A percentile compares a stretch with the other conserved stretches of the same genome.
Conservation (phyloP, 2,329 filamentous ascomycete species). For the Lasiodiplodia hormozganensis region DNA sequence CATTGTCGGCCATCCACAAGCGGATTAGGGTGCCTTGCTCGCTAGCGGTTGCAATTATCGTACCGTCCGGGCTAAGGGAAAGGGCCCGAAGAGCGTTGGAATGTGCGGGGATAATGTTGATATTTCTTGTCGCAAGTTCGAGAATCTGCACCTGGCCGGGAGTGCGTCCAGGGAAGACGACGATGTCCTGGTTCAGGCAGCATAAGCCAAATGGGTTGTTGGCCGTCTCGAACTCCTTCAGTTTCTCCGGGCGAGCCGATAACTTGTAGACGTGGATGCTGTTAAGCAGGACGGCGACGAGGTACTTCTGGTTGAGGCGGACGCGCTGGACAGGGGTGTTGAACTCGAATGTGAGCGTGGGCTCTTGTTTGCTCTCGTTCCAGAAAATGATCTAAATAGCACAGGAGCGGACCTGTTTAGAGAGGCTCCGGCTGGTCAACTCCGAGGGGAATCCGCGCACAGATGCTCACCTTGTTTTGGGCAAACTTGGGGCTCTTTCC, state of each 20-base stretch:
- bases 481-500: slow-evolving; percentile 85
- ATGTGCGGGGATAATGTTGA: slow-evolving; percentile 94
- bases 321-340: slow-evolving; percentile 82
- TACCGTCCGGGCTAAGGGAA: slow-evolving; percentile 78
- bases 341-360: slow-evolving; percentile 78
- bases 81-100: slow-evolving; percentile 79
- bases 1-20: slow-evolving; percentile 80
- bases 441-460: slow-evolving; percentile 4
- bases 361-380: slow-evolving; percentile 83
- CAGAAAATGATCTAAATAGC: slow-evolving; percentile 76
- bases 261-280: slow-evolving; percentile 83
- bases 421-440: slow-evolving; percentile 21
- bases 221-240: slow-evolving; percentile 82
- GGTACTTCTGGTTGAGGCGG: slow-evolving; percentile 75
- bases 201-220: slow-evolving; percentile 84
- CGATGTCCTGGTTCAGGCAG: slow-evolving; percentile 73
- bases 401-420: slow-evolving; percentile 29
- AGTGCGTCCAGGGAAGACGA: slow-evolving; percentile 88
- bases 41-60: slow-evolving; percentile 86
- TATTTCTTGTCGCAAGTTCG: slow-evolving; percentile 76
- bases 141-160: slow-evolving; percentile 89
- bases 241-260: slow-evolving; percentile 71
- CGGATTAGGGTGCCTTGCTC: slow-evolving; percentile 91
- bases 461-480: slow-evolving; percentile 73
- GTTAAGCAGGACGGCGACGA: slow-evolving; percentile 82